phyloP scores from a whole-genome alignment of 768 basidiomycete genomes.

The Peribolospora baueri region DNA sequence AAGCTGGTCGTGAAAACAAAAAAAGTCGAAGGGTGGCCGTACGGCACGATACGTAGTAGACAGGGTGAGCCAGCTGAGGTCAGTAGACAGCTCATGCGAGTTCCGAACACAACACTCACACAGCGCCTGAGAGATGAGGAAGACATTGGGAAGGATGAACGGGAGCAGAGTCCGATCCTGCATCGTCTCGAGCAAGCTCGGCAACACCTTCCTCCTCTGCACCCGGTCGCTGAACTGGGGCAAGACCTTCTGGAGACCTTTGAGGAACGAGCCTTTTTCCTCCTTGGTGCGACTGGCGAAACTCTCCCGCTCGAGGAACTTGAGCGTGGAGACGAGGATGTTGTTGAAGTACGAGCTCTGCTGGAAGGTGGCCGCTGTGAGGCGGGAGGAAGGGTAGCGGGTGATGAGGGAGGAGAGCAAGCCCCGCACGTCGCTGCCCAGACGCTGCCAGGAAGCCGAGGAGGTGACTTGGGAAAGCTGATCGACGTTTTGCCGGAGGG shows the following conservation, averaged over 20 bases:
- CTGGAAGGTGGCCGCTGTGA: slow-evolving; percentile 52
- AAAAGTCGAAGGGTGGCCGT: neutral
- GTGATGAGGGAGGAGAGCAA: slow-evolving; percentile 61
- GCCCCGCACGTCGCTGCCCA: slow-evolving; percentile 40
- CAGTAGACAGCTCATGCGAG: neutral
- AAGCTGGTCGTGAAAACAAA: neutral
- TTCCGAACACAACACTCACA: neutral
- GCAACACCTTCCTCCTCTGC: slow-evolving; percentile 64
- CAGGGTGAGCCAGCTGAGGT: no score
- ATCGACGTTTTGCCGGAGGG: slow-evolving; percentile 19
- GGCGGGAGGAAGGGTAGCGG: slow-evolving; percentile 43
- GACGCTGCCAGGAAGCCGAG: slow-evolving; percentile 25
- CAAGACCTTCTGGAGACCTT: slow-evolving; percentile 33
- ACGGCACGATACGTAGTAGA: neutral
- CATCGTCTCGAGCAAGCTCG: slow-evolving; percentile 66
- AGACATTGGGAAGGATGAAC: slow-evolving; percentile 86
- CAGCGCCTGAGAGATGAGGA: slow-evolving; percentile 56
- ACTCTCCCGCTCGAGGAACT: slow-evolving; percentile 82
- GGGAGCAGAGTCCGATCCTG: slow-evolving; percentile 82
- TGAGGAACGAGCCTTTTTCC: slow-evolving; percentile 91
- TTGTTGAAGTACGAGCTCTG: slow-evolving; percentile 62
- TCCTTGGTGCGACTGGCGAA: slow-evolving; percentile 83
- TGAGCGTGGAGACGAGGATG: slow-evolving; percentile 78
- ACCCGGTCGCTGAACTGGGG: slow-evolving; percentile 69
- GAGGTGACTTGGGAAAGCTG: slow-evolving; percentile 6